Percentiles rank a stretch among this genome's conserved stretches.
Evolutionary conservation across 257 asterid genomes (phyloP).

Genomic region (Primulina tabacum): DNA sequence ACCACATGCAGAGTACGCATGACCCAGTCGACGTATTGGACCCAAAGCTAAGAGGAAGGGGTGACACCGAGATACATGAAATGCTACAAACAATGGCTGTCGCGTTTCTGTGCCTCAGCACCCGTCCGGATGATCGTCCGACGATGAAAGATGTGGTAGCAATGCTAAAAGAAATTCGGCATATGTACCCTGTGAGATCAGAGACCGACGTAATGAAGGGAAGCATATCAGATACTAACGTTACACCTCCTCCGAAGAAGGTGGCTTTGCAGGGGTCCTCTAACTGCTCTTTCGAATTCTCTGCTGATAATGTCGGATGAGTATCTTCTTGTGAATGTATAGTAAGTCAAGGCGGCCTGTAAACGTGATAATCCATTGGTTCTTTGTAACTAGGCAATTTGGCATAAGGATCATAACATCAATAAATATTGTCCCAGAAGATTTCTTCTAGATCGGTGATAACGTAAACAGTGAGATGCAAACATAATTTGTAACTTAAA

Average conservation of each 20-base stretch:
- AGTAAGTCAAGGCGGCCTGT: no score
- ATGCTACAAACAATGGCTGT: constrained; percentile 92
- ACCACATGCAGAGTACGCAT: constrained; percentile 54
- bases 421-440: no score
- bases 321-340: no score
- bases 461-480: no score
- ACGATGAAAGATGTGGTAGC: constrained; percentile 94
- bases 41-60: constrained; percentile 85
- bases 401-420: no score
- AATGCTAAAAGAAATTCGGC: constrained; percentile 78
- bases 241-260: constrained; percentile 44
- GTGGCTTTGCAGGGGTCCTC: constrained; percentile 61
- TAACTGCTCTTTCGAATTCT: constrained; percentile 82
- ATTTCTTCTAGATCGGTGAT: no score
- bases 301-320: constrained; percentile 50
- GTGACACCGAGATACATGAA: constrained; percentile 90
- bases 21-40: constrained; percentile 72
- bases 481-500: no score
- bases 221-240: constrained; percentile 31
- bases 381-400: no score
- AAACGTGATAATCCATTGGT: no score
- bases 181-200: constrained; percentile 46
- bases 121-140: constrained; percentile 70
- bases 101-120: constrained; percentile 73
- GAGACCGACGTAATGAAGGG: constrained; percentile 57